These are phyloP conservation scores for Phaeosphaeria sp. DNA, from an alignment of 2,329 filamentous ascomycete species.

Conservation along the genomic window DNA sequence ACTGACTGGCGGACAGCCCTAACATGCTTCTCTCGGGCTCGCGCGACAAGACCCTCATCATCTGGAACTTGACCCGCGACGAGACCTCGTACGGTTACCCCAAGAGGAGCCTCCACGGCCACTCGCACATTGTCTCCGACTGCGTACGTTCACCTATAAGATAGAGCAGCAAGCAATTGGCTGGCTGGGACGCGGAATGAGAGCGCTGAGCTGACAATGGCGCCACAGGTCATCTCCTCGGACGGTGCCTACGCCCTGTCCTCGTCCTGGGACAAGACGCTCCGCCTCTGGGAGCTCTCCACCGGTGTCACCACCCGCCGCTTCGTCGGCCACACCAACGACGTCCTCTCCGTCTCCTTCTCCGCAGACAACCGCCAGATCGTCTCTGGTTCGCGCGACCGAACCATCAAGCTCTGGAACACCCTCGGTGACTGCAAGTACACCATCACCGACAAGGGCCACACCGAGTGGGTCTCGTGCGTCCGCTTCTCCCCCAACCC, in stretches of 20 bases:
- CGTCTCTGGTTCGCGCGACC: conserved; percentile 97
- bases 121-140: conserved; percentile 99
- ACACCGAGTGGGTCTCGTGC: conserved; percentile 99
- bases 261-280: conserved; percentile 99
- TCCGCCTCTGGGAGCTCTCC: conserved; percentile 98
- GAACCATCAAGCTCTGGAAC: conserved; percentile 99
- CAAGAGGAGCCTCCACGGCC: conserved; percentile 97
- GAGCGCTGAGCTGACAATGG: conserved; percentile 40
- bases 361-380: conserved; percentile 99
- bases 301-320: conserved; percentile 96
- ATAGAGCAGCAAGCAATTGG: conserved; percentile 29
- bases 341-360: conserved; percentile 99
- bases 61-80: conserved; percentile 99
- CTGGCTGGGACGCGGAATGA: conserved; percentile 21
- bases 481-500: conserved; percentile 99
- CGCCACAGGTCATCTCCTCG: conserved; percentile 90
- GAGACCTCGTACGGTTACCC: conserved; percentile 98
- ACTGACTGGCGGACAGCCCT: conserved; percentile 67
- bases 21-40: conserved; percentile 99
- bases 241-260: conserved; percentile 99
- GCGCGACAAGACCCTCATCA: conserved; percentile 99
- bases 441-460: conserved; percentile 99
- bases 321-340: conserved; percentile 99
- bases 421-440: conserved; percentile 99
- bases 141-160: conserved; percentile 74